A percentile compares a stretch with the other conserved stretches of the same genome.
Conservation (phyloP, 2,329 filamentous ascomycete genomes). For the Colletotrichum coccodes region DNA sequence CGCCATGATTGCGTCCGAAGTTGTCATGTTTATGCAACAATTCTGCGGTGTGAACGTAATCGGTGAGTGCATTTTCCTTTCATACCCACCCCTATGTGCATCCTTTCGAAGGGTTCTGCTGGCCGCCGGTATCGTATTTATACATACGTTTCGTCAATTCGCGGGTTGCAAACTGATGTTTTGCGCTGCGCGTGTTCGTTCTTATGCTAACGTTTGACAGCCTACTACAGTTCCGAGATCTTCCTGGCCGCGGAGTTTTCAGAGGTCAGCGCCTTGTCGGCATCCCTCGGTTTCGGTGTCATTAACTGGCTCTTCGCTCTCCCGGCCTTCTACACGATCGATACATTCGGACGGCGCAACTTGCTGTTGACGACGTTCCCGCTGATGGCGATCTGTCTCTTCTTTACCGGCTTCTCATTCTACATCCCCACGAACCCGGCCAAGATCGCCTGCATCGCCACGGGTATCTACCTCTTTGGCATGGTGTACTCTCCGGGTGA, state of each 20-base stretch:
- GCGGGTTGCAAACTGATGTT: no score
- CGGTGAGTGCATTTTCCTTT: not conserved
- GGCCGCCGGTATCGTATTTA: no score
- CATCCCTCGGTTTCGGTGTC: slow-evolving; percentile 71
- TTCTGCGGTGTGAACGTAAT: slow-evolving; percentile 29
- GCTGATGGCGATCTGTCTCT: slow-evolving; percentile 64
- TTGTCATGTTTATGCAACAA: slow-evolving; percentile 77
- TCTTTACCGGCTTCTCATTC: slow-evolving; percentile 59
- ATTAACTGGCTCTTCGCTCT: slow-evolving; percentile 74
- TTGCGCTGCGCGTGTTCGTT: slow-evolving; percentile 43
- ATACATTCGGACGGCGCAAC: slow-evolving; percentile 73
- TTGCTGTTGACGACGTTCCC: slow-evolving; percentile 73
- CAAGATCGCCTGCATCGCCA: slow-evolving; percentile 56
- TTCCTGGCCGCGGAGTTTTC: slow-evolving; percentile 66
- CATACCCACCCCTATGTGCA: not conserved
- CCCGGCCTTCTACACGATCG: slow-evolving; percentile 73
- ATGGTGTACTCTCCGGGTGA: slow-evolving; percentile 68
- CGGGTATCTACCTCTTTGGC: slow-evolving; percentile 61
- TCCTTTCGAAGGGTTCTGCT: no score
- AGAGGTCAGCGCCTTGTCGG: slow-evolving; percentile 62
- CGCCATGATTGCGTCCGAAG: slow-evolving; percentile 67
- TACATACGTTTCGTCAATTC: no score
- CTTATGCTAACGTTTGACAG: slow-evolving; percentile 45
- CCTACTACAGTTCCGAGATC: slow-evolving; percentile 71
- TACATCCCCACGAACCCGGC: slow-evolving; percentile 49